phyloP scores from a whole-genome alignment of 257 asterid species.

The Solanum bukasovii region DNA sequence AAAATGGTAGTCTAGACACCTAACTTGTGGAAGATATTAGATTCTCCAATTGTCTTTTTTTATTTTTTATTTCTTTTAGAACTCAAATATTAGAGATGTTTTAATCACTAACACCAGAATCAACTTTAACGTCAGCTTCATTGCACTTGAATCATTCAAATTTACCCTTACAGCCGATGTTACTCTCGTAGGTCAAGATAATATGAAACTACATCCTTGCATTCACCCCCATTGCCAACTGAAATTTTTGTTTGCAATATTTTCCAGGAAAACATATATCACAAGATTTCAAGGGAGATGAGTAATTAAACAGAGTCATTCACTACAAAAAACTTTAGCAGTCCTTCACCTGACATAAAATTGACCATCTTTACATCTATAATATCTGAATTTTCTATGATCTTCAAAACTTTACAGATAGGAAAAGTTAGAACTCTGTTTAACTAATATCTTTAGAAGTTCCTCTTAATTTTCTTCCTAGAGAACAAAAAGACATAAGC shows the following conservation, averaged over 20 bases:
- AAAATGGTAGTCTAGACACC: too few relatives aligned
- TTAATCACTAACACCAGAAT: not conserved
- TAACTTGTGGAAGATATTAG: too few relatives aligned
- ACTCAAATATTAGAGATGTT: not conserved
- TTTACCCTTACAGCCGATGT: not conserved
- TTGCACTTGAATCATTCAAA: not conserved
- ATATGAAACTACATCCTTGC: not conserved
- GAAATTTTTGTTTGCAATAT: not conserved
- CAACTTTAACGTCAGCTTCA: not conserved
- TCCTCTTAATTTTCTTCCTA: not conserved
- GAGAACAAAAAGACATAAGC: not conserved
- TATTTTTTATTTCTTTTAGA: too few relatives aligned
- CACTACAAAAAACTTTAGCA: not conserved
- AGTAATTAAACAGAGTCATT: not conserved
- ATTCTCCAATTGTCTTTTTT: not conserved
- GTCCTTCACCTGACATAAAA: not conserved
- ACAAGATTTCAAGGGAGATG: not conserved
- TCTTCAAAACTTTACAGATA: not conserved
- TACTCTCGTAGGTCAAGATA: not conserved
- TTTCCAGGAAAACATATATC: not conserved
- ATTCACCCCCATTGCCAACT: not conserved
- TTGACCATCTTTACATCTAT: not conserved
- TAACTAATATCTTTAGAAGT: not conserved
- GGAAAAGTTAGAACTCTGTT: not conserved
- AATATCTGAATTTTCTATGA: not conserved